These are phyloP conservation scores for Fermentozyma sake DNA, from an alignment of 1,139 yeast species.

Conservation along the genomic window DNA sequence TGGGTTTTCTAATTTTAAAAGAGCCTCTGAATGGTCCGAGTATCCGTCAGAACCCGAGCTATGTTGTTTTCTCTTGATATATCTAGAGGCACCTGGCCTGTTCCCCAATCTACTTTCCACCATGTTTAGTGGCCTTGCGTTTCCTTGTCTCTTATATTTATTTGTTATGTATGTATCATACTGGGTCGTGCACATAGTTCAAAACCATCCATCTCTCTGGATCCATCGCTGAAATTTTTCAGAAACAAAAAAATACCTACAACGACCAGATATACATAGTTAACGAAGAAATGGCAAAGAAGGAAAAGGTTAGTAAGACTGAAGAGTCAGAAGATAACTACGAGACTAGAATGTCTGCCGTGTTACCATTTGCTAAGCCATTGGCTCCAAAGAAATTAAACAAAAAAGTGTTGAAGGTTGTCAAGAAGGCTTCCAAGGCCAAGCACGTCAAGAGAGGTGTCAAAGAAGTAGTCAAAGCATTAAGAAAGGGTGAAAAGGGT, in stretches of 20 bases:
- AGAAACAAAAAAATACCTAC: conserved; percentile 1
- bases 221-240: conserved; percentile 10
- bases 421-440: conserved; percentile 95
- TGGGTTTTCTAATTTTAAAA: conserved; percentile 6
- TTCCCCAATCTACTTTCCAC: too few relatives aligned
- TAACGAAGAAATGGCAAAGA: conserved; percentile 57
- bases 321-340: conserved; percentile 70
- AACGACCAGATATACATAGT: conserved; percentile 9
- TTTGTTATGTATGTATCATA: too few relatives aligned
- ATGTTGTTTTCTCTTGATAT: conserved; percentile 1
- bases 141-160: too few relatives aligned
- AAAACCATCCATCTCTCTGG: conserved; percentile 5
- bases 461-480: conserved; percentile 95
- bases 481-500: conserved; percentile 97
- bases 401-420: conserved; percentile 91
- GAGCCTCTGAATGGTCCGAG: background rate
- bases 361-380: conserved; percentile 89
- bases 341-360: conserved; percentile 85
- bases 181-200: conserved; percentile 7
- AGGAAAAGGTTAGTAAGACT: conserved; percentile 43
- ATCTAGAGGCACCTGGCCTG: too few relatives aligned
- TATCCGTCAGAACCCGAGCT: background rate
- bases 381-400: conserved; percentile 94
- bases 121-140: too few relatives aligned
- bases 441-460: conserved; percentile 99